Percentiles rank a stretch among this genome's conserved stretches.
Conservation (phyloP, 2,329 filamentous ascomycete genomes). For the Microsporum audouinii region DNA sequence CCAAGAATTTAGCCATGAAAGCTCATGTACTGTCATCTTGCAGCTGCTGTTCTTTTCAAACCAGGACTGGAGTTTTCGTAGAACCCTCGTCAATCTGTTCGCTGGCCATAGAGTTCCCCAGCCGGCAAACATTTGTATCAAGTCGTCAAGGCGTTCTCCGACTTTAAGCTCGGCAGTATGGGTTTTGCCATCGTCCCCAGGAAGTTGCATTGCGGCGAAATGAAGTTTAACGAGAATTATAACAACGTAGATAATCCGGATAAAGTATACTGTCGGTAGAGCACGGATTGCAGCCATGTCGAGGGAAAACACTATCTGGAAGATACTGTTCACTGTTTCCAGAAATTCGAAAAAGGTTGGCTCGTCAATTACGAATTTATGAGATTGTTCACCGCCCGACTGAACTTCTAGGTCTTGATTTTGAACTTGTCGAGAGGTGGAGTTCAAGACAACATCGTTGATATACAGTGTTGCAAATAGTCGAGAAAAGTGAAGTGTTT, state of each 20-base stretch:
- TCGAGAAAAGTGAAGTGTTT: neutral
- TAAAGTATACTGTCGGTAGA: neutral
- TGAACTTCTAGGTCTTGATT: neutral
- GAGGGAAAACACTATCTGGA: neutral
- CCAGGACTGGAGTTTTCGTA: neutral
- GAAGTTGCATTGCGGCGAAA: neutral
- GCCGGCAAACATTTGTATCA: conserved; percentile 3
- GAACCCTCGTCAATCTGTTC: neutral
- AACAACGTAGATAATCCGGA: neutral
- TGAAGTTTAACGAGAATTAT: neutral
- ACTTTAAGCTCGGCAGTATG: neutral
- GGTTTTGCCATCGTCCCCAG: neutral
- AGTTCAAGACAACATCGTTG: neutral
- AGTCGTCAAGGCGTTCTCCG: neutral
- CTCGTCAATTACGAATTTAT: neutral
- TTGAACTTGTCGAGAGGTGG: neutral
- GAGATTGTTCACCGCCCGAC: neutral
- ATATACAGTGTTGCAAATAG: neutral
- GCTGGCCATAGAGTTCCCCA: neutral
- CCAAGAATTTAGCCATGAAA: conserved; percentile 4
- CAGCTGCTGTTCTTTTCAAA: neutral
- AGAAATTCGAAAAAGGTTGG: neutral
- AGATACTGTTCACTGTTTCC: neutral
- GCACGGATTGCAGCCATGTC: neutral
- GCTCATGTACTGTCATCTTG: conserved; percentile 1